A percentile compares a stretch with the other conserved stretches of the same genome.
Evolutionary conservation across 768 basidiomycete genomes (phyloP).

Genomic region (Cystobasidium tubakii): DNA sequence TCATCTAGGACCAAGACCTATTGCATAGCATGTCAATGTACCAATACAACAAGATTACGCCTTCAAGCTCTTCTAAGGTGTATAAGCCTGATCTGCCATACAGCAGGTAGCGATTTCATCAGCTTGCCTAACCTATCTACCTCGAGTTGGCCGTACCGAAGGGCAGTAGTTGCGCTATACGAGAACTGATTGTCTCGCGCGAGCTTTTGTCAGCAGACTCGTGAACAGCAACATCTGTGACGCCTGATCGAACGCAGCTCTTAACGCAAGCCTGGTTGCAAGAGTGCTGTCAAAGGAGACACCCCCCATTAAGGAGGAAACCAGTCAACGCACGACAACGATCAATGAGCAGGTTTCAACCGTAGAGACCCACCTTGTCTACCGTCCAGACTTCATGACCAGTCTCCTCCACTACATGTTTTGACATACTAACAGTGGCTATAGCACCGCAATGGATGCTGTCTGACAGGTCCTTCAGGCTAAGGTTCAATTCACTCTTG

Average conservation of each 20-base stretch:
- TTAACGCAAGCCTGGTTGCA: background rate
- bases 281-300: background rate
- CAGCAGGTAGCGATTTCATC: too few relatives aligned
- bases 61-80: too few relatives aligned
- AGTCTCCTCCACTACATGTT: background rate
- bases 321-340: too few relatives aligned
- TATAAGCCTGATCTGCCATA: too few relatives aligned
- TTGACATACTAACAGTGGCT: background rate
- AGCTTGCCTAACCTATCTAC: too few relatives aligned
- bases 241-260: background rate
- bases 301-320: background rate
- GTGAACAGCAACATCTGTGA: background rate
- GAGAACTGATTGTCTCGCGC: background rate
- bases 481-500: background rate
- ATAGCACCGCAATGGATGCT: background rate
- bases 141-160: background rate
- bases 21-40: background rate
- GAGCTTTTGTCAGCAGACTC: background rate
- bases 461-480: background rate
- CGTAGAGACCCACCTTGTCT: background rate
- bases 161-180: background rate
- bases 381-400: background rate
- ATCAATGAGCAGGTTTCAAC: too few relatives aligned
- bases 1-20: slow-evolving; percentile 1
- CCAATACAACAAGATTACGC: background rate